Percentiles rank a stretch among this genome's conserved stretches.
Evolutionary conservation across 768 basidiomycete species (phyloP).

Genomic region (Collybiopsis confluens): DNA sequence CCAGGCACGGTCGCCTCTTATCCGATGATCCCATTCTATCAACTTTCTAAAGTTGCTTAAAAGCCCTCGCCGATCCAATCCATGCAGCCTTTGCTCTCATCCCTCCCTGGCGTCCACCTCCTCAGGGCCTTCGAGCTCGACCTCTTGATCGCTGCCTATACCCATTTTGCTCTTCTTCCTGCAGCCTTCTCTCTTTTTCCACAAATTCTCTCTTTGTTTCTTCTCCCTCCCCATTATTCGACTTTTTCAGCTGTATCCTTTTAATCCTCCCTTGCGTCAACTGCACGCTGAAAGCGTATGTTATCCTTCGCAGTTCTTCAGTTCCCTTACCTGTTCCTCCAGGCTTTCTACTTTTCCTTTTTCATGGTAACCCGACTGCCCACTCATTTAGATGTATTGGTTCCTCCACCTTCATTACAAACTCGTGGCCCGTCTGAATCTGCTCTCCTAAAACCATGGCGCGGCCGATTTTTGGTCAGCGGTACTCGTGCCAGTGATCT

Average conservation of each 20-base stretch:
- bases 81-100: background rate
- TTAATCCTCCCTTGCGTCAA: background rate
- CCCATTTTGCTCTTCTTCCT: background rate
- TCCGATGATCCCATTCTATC: background rate
- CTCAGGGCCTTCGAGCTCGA: background rate
- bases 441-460: slow-evolving; percentile 43
- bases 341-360: background rate
- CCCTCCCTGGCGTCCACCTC: background rate
- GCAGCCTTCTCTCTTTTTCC: background rate
- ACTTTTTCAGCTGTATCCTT: background rate
- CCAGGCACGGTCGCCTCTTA: background rate
- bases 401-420: slow-evolving; percentile 32
- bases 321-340: background rate
- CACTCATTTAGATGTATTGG: slow-evolving; percentile 54
- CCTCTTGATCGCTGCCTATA: background rate
- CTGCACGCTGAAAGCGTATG: background rate
- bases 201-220: background rate
- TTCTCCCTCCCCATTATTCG: background rate
- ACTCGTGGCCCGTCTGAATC: background rate
- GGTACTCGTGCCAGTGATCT: slow-evolving; percentile 45
- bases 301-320: background rate
- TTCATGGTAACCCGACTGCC: slow-evolving; percentile 60
- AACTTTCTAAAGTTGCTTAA: background rate
- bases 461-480: slow-evolving; percentile 49
- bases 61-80: background rate